Base-by-base conservation (phyloP, 306 rosid genomes). In the Hylodesmum podocarpum region DNA sequence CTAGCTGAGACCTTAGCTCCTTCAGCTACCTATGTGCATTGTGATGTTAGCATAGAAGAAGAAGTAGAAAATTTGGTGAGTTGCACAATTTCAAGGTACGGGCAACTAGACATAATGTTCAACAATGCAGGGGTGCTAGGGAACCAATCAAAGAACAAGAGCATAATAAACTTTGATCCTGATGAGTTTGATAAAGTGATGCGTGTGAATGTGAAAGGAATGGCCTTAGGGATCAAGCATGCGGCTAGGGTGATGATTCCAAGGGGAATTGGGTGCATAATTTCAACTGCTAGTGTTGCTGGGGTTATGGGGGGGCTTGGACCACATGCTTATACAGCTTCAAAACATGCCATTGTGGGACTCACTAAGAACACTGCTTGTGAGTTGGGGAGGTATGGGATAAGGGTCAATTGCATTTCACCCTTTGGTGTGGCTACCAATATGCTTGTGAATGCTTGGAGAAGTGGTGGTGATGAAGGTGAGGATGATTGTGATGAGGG, bases 371-470 rank as follows among this genome's bases (percentile, higher is more conserved):
- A 90, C 79, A 71, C 91, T 0, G 90, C 97, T 1, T 92, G 97
- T 33, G 97, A 92, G 77, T 58, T 92, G 12, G 97, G 97, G 0
- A 80, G 70, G 31, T 79, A 77, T 31, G 97, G 96, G 39, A 87
- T 92, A 16, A 78, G 97, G 62, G 93, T 92, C 1, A 92, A 92
- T 43, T 90, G 93, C 72, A 86, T 92, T 41, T 92, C 96, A 0
- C 97, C 97, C 2, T 92, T 92, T 15, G 97, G 97, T 36, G 97
- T 92, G n/a, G 97, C 97, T 27, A 92, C 97, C 2, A 66, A 91
- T 10, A 90, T 92, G 97, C 87, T 92, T 2, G 91, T 92, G 19
- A 88, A 88, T 36, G 96, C 97, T 7, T 90, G 97, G 96, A 74
- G 88, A 40, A 72, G 10, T 2, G 19, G 36, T 0, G 79, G 19